Percentiles rank a stretch among this genome's conserved stretches.
phyloP scores from a whole-genome alignment of 208 protist species.

The Acanthamoeba castellanii region DNA sequence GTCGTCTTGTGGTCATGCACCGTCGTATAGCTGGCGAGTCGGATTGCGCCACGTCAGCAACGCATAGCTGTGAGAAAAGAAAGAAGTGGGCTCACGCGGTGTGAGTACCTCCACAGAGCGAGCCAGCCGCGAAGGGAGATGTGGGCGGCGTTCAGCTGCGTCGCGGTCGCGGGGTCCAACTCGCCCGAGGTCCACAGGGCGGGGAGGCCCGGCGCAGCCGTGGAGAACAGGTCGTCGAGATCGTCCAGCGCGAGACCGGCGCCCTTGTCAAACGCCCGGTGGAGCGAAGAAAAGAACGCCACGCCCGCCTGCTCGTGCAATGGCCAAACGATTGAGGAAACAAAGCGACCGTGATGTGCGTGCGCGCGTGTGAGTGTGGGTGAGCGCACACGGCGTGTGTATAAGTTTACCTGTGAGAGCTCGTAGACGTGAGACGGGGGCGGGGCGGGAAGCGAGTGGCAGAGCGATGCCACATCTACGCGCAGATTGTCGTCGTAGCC shows the following conservation, averaged over 20 bases:
- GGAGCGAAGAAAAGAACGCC: not conserved
- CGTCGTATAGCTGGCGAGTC: slow-evolving; percentile 45
- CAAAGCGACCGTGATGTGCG: not conserved
- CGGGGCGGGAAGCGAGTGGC: not conserved
- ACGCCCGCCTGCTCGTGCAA: not conserved
- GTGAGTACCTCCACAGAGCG: slow-evolving; percentile 38
- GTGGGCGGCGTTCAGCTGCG: not conserved
- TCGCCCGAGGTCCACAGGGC: slow-evolving; percentile 37
- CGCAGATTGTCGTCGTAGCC: slow-evolving; percentile 16
- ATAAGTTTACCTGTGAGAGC: not conserved
- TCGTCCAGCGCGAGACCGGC: not conserved
- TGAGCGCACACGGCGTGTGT: not conserved
- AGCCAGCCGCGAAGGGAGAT: slow-evolving; percentile 39
- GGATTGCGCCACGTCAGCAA: not conserved
- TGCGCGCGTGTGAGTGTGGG: too few relatives aligned
- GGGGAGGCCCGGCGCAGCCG: not conserved
- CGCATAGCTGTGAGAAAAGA: too few relatives aligned
- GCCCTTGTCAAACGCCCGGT: slow-evolving; percentile 34
- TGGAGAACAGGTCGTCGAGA: slow-evolving; percentile 3
- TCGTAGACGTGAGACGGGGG: not conserved
- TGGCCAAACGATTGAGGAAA: not conserved
- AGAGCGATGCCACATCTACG: not conserved
- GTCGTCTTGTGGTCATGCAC: slow-evolving; percentile 41
- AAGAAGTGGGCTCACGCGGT: not conserved
- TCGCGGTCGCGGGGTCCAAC: not conserved